Conservation (phyloP, 345 rosid species). For the Diplotaxis tenuifolia region DNA sequence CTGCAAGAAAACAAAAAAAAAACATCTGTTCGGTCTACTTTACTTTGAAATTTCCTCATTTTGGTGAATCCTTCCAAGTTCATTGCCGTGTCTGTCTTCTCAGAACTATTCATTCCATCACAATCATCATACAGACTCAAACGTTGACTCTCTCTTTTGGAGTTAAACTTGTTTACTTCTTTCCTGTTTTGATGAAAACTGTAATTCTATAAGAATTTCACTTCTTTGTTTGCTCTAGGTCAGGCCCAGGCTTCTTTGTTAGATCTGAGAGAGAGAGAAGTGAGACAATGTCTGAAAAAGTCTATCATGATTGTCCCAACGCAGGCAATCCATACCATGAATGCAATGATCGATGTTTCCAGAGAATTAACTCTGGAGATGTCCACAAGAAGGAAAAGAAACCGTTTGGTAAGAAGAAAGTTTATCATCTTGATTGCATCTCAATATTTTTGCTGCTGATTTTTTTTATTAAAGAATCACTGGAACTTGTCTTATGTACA, state of each 20-base stretch:
- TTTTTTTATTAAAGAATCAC: background rate
- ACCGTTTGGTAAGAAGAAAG: background rate
- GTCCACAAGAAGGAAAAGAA: background rate
- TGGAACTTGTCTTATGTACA: background rate
- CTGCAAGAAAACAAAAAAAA: background rate
- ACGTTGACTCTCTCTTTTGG: background rate
- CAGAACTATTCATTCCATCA: background rate
- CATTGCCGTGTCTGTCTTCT: background rate
- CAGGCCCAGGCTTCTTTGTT: background rate
- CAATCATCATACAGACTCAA: no score
- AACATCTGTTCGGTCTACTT: no score
- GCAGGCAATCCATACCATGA: background rate
- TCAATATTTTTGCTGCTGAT: background rate
- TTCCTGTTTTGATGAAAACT: background rate
- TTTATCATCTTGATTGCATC: background rate
- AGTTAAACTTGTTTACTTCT: background rate
- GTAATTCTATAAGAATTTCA: background rate
- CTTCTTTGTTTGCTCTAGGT: background rate
- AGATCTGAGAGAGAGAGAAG: background rate
- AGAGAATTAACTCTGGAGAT: background rate
- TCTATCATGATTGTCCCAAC: background rate
- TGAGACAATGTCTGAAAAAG: background rate
- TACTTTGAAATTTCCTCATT: background rate
- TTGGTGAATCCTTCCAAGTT: background rate
- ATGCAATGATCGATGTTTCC: background rate